Percentiles rank a stretch among this genome's conserved stretches.
Conservation (phyloP, 2,329 filamentous ascomycete genomes). For the Botrytis cinerea region DNA sequence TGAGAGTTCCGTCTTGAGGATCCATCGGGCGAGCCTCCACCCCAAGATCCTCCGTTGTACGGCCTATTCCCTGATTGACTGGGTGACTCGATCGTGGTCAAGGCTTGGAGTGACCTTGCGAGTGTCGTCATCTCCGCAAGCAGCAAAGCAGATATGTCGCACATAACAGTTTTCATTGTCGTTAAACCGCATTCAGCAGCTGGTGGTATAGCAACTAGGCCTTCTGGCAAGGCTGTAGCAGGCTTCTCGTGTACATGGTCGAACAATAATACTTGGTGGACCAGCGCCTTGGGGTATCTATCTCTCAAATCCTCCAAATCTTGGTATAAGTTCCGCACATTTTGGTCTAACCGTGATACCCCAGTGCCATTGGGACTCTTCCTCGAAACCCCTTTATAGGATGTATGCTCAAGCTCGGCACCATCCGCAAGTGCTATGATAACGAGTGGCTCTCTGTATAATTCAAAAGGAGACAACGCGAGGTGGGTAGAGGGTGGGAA, state of each 20-base stretch:
- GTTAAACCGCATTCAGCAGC: conserved; percentile 69
- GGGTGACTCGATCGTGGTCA: conserved; percentile 77
- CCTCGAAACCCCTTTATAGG: conserved; percentile 58
- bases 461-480: conserved; percentile 82
- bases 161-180: conserved; percentile 80
- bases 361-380: conserved; percentile 54
- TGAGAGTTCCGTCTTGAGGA: conserved; percentile 58
- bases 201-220: conserved; percentile 70
- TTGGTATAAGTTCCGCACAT: conserved; percentile 60
- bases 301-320: conserved; percentile 72
- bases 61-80: conserved; percentile 51
- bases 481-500: conserved; percentile 77
- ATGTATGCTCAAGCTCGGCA: conserved; percentile 59
- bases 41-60: conserved; percentile 48
- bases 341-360: conserved; percentile 53
- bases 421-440: conserved; percentile 86
- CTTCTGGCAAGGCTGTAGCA: conserved; percentile 60
- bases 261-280: conserved; percentile 79
- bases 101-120: conserved; percentile 70
- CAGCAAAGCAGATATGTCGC: conserved; percentile 72
- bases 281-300: conserved; percentile 71
- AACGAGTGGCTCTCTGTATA: conserved; percentile 81
- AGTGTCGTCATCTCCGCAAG: conserved; percentile 75
- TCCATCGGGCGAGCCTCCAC: conserved; percentile 46
- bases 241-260: conserved; percentile 60